Evolutionary conservation across 805 yeast species (phyloP).

Genomic region (Wickerhamomyces chaumierensis): DNA sequence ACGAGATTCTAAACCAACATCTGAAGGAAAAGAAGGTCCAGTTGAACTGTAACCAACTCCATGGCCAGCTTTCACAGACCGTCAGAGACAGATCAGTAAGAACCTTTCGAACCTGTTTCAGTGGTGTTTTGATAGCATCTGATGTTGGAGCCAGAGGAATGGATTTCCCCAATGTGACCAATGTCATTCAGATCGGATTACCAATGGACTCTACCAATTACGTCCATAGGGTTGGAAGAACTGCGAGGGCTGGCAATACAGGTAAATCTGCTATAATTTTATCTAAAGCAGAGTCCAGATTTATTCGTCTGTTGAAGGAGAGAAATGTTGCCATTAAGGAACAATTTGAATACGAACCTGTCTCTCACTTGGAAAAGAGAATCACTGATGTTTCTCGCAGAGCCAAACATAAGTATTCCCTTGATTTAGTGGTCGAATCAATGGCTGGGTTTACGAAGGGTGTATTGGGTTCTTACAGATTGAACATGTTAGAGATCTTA

Average conservation of each 20-base stretch:
- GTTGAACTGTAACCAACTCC: conserved; percentile 33
- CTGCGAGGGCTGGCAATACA: conserved; percentile 80
- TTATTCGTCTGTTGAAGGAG: conserved; percentile 35
- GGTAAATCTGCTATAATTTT: conserved; percentile 63
- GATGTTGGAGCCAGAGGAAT: conserved; percentile 96
- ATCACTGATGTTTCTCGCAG: conserved; percentile 17
- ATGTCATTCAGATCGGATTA: conserved; percentile 77
- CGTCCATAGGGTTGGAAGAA: conserved; percentile 90
- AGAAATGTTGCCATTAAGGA: conserved; percentile 46
- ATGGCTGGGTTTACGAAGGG: conserved; percentile 27
- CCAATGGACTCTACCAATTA: conserved; percentile 69
- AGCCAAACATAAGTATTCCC: conserved; percentile 18
- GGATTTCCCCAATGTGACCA: conserved; percentile 83
- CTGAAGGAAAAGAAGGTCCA: conserved; percentile 14
- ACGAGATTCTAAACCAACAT: conserved; percentile 13
- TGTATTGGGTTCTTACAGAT: conserved; percentile 20
- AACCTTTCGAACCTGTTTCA: conserved; percentile 33
- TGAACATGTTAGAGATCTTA: conserved; percentile 21
- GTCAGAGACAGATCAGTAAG: conserved; percentile 52
- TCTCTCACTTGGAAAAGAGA: conserved; percentile 23
- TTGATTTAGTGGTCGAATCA: conserved; percentile 22
- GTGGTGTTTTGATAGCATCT: conserved; percentile 66
- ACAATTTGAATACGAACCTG: conserved; percentile 26
- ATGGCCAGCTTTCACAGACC: conserved; percentile 66
- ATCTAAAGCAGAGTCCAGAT: conserved; percentile 45